phyloP scores from a whole-genome alignment of 495 filamentous ascomycete genomes.

The Aspergillus taichungensis region DNA sequence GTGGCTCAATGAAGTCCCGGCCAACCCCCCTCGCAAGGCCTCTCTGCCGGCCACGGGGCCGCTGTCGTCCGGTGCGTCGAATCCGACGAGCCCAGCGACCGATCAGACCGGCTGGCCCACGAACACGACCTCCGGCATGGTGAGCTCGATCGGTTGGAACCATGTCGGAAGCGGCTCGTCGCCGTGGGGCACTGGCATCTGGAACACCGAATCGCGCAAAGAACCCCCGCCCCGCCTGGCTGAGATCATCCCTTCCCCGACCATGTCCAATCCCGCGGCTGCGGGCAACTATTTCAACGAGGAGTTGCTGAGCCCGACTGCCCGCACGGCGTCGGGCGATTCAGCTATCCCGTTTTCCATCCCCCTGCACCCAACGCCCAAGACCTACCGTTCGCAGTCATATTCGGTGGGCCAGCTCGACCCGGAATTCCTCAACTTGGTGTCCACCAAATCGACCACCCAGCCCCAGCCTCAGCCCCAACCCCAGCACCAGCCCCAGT shows the following conservation, averaged over 20 bases:
- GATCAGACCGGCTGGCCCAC: slow-evolving; percentile 63
- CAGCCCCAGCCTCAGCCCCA: neutral
- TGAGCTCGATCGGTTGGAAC: slow-evolving; percentile 49
- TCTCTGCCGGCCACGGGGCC: slow-evolving; percentile 43
- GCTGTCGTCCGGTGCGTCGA: slow-evolving; percentile 67
- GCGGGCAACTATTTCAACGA: slow-evolving; percentile 32
- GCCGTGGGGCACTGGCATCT: slow-evolving; percentile 68
- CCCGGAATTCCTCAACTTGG: slow-evolving; percentile 44
- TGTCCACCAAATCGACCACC: slow-evolving; percentile 36
- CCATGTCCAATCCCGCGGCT: slow-evolving; percentile 51
- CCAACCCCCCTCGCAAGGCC: slow-evolving; percentile 36
- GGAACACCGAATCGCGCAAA: slow-evolving; percentile 65
- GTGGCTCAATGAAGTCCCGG: slow-evolving; percentile 46
- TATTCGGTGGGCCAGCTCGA: slow-evolving; percentile 94
- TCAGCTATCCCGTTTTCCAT: slow-evolving; percentile 74
- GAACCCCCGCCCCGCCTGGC: slow-evolving; percentile 64
- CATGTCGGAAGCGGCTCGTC: slow-evolving; percentile 50
- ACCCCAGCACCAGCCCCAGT: too few species aligned
- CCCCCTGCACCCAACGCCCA: slow-evolving; percentile 81
- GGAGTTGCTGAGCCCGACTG: slow-evolving; percentile 46
- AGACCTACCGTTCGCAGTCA: slow-evolving; percentile 90
- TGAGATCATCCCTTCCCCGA: slow-evolving; percentile 71
- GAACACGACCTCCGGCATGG: slow-evolving; percentile 34
- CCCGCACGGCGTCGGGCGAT: slow-evolving; percentile 48
- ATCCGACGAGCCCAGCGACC: slow-evolving; percentile 61